A percentile compares a stretch with the other conserved stretches of the same genome.
Conservation (phyloP, 768 basidiomycete species). For the Rickenella mellea region DNA sequence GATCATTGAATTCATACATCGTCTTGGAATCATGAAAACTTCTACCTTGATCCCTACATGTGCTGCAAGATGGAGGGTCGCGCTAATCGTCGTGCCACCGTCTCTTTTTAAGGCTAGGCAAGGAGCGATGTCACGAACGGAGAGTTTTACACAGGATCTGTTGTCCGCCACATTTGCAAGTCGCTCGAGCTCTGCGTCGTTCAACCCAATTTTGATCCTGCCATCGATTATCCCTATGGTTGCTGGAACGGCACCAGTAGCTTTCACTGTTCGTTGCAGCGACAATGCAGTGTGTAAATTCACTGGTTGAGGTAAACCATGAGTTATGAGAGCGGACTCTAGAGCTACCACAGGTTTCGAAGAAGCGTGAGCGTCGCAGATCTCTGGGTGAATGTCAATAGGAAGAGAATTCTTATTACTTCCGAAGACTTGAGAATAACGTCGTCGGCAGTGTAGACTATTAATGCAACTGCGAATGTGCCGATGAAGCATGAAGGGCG, state of each 20-base stretch:
- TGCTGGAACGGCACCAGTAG: constrained; percentile 74
- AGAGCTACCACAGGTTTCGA: constrained; percentile 75
- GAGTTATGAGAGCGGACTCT: constrained; percentile 87
- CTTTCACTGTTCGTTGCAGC: constrained; percentile 66
- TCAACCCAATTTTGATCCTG: constrained; percentile 78
- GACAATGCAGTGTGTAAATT: constrained; percentile 65
- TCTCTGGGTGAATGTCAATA: constrained; percentile 77
- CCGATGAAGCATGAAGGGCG: no score
- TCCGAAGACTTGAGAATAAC: no score
- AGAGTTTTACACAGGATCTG: constrained; percentile 48
- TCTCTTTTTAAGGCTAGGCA: constrained; percentile 58
- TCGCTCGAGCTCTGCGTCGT: constrained; percentile 50
- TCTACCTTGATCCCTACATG: constrained; percentile 79
- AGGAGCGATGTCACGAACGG: constrained; percentile 71
- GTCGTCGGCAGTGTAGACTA: no score
- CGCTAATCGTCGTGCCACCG: constrained; percentile 74
- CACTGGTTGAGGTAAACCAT: constrained; percentile 80
- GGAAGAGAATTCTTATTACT: no score
- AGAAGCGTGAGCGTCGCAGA: constrained; percentile 64
- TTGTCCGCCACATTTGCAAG: constrained; percentile 46
- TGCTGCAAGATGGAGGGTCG: constrained; percentile 66
- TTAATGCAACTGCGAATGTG: no score
- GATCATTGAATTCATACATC: constrained; percentile 8
- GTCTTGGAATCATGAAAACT: constrained; percentile 1
- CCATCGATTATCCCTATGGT: constrained; percentile 83